Conservation (phyloP, 805 yeast genomes). For the Wickerhamomyces hampshirensis region DNA sequence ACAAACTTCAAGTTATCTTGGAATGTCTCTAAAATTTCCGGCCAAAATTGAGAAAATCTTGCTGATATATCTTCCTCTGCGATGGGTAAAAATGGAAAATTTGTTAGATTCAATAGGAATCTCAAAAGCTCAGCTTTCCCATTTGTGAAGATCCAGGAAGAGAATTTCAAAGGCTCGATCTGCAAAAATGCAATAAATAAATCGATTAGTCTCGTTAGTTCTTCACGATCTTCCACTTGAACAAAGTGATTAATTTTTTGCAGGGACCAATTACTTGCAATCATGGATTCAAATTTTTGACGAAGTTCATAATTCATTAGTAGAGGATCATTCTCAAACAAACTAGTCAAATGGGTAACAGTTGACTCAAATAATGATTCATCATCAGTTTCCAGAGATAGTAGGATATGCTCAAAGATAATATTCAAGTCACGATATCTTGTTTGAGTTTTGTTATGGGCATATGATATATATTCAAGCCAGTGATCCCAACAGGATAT, state of each 20-base stretch:
- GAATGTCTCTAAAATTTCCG: slow-evolving; percentile 54
- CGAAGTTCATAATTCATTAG: slow-evolving; percentile 19
- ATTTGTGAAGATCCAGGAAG: slow-evolving; percentile 34
- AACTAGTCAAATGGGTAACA: slow-evolving; percentile 16
- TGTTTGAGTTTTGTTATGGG: slow-evolving; percentile 23
- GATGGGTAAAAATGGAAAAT: slow-evolving; percentile 52
- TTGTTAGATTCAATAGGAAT: slow-evolving; percentile 48
- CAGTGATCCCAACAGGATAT: slow-evolving; percentile 31
- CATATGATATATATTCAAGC: slow-evolving; percentile 33
- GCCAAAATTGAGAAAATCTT: slow-evolving; percentile 64
- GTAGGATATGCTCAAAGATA: slow-evolving; percentile 13
- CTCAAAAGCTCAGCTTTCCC: slow-evolving; percentile 38
- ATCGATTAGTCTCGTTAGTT: slow-evolving; percentile 38
- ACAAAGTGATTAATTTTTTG: slow-evolving; percentile 32
- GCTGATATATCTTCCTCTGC: slow-evolving; percentile 53
- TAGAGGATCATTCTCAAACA: slow-evolving; percentile 26
- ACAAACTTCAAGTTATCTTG: slow-evolving; percentile 43
- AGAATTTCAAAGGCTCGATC: slow-evolving; percentile 38
- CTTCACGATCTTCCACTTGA: slow-evolving; percentile 31
- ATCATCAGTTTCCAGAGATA: slow-evolving; percentile 9
- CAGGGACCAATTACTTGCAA: slow-evolving; percentile 44
- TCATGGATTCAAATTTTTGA: slow-evolving; percentile 18
- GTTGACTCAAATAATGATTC: slow-evolving; percentile 8
- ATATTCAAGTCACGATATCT: slow-evolving; percentile 22
- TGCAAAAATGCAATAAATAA: slow-evolving; percentile 43